Percentiles rank a stretch among this genome's conserved stretches.
These are phyloP conservation scores for Mycotypha africana DNA, from an alignment of 371 early-diverging fungal species.

Conservation along the genomic window DNA sequence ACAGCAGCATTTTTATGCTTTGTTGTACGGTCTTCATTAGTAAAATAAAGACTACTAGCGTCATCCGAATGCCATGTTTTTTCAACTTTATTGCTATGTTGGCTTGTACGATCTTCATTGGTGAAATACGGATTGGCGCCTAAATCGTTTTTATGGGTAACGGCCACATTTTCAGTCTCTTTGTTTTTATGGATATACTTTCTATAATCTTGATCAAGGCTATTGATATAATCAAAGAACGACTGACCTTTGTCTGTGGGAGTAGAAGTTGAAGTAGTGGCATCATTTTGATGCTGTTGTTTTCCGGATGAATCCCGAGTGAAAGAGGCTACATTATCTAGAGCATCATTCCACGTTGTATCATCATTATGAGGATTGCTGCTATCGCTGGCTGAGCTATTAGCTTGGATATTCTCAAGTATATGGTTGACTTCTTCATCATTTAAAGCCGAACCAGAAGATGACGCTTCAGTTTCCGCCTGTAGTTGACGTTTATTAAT, in stretches of 20 bases:
- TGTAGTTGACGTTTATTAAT: slow-evolving; percentile 12
- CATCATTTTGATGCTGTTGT: not conserved
- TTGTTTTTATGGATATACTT: slow-evolving; percentile 27
- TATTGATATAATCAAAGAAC: slow-evolving; percentile 12
- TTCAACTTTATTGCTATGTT: not conserved
- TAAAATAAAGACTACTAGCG: slow-evolving; percentile 20
- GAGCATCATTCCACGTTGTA: slow-evolving; percentile 9
- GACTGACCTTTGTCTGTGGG: not conserved
- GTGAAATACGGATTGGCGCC: slow-evolving; percentile 11
- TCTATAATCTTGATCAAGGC: slow-evolving; percentile 22
- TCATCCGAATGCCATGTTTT: slow-evolving; percentile 9
- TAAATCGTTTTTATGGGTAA: slow-evolving; percentile 36
- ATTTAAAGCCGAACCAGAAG: slow-evolving; percentile 1
- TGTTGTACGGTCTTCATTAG: slow-evolving; percentile 15
- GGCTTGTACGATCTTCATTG: slow-evolving; percentile 9
- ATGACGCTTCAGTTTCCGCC: not conserved
- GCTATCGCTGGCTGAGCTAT: not conserved
- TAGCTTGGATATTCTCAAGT: slow-evolving; percentile 9
- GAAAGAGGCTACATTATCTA: slow-evolving; percentile 8
- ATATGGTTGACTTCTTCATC: slow-evolving; percentile 5
- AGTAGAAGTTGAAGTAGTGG: not conserved
- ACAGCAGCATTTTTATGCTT: not conserved
- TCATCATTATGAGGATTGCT: slow-evolving; percentile 7
- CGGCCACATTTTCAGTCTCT: slow-evolving; percentile 20
- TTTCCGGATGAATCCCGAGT: slow-evolving; percentile 1